These are phyloP conservation scores for Sphagnum magellanicum DNA, from an alignment of 228 moss, liverwort and hornwort genomes.

Conservation along the genomic window DNA sequence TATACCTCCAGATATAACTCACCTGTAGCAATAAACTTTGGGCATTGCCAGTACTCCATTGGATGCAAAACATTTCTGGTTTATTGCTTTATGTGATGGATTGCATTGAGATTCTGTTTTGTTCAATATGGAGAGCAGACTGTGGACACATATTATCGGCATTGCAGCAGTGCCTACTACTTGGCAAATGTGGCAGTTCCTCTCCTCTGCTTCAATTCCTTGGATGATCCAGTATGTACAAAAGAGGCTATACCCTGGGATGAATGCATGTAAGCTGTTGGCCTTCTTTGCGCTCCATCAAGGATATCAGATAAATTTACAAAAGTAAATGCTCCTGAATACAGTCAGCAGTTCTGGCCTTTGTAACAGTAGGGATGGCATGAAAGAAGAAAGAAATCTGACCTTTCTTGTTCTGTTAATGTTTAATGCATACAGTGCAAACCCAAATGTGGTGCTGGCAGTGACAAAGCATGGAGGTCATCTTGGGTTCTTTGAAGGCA, in stretches of 20 bases:
- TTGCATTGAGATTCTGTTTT: not conserved
- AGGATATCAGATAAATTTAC: not conserved
- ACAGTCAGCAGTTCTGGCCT: not conserved
- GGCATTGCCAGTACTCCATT: no score
- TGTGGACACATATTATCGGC: constrained; percentile 86
- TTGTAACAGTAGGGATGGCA: not conserved
- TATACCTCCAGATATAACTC: not conserved
- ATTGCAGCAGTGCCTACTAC: constrained; percentile 72
- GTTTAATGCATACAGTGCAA: constrained; percentile 40
- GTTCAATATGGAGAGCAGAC: constrained; percentile 38
- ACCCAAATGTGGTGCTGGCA: constrained; percentile 63
- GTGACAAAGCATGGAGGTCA: constrained; percentile 81
- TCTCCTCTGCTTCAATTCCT: constrained; percentile 66
- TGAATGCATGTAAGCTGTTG: constrained; percentile 62
- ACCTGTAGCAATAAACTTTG: not conserved
- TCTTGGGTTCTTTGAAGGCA: constrained; percentile 74
- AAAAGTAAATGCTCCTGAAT: not conserved
- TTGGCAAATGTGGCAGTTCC: constrained; percentile 63
- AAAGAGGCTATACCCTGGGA: constrained; percentile 84
- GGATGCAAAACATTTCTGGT: not conserved
- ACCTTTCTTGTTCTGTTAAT: not conserved
- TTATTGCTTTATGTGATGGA: not conserved
- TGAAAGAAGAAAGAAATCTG: not conserved
- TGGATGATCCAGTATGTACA: constrained; percentile 85
- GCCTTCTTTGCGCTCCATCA: not conserved